Percentiles rank a stretch among this genome's conserved stretches.
phyloP scores from a whole-genome alignment of 768 basidiomycete genomes.

The Amanita fuliginea region DNA sequence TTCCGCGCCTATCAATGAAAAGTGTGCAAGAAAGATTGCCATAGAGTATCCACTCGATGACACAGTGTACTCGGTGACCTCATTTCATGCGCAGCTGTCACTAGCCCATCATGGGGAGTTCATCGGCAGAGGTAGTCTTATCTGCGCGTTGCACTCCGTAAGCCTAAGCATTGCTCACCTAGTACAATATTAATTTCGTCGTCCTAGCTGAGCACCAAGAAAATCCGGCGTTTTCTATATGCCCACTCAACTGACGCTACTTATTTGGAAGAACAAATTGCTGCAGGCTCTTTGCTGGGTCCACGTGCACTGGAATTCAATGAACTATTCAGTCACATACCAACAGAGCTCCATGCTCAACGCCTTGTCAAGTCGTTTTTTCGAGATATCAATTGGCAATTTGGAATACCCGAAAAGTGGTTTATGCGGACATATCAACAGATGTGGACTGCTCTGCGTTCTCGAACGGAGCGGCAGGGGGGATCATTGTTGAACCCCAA shows the following conservation, averaged over 20 bases:
- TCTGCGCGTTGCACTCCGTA: slow-evolving; percentile 37
- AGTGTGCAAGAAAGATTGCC: slow-evolving; percentile 6
- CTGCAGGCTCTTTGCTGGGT: slow-evolving; percentile 13
- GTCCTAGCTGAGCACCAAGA: slow-evolving; percentile 25
- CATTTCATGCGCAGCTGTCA: slow-evolving; percentile 30
- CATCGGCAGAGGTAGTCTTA: slow-evolving; percentile 34
- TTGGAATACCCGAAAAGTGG: slow-evolving; percentile 39
- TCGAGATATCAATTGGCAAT: slow-evolving; percentile 36
- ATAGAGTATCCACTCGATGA: slow-evolving; percentile 17
- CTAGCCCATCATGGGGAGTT: slow-evolving; percentile 38
- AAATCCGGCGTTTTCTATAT: slow-evolving; percentile 24
- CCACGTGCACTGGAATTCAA: slow-evolving; percentile 15
- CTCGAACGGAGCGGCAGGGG: slow-evolving; percentile 12
- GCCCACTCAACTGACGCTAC: slow-evolving; percentile 29
- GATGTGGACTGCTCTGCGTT: slow-evolving; percentile 36
- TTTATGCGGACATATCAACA: slow-evolving; percentile 28
- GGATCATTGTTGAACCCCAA: slow-evolving; percentile 33
- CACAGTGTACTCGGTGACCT: slow-evolving; percentile 27
- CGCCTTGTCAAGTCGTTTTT: slow-evolving; percentile 31
- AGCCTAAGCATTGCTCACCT: slow-evolving; percentile 5
- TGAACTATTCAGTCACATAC: slow-evolving; percentile 23
- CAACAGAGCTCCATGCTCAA: slow-evolving; percentile 19
- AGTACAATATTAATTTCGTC: not conserved
- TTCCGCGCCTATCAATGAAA: not conserved
- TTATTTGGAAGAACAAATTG: slow-evolving; percentile 16